phyloP scores from a whole-genome alignment of 1,139 yeast species.

The Arxiozyma heterogenica region DNA sequence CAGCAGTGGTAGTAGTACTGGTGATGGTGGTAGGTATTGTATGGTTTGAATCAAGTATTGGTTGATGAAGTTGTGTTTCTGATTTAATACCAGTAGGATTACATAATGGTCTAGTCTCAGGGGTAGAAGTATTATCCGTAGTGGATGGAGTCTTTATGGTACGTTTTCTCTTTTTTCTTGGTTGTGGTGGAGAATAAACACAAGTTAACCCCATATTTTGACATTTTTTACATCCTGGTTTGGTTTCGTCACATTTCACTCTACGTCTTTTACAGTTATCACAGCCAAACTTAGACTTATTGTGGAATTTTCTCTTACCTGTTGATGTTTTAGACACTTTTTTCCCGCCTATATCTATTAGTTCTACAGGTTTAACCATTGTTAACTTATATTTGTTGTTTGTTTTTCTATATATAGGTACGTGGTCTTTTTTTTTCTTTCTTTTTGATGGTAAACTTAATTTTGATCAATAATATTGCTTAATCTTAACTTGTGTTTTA shows the following conservation, averaged over 20 bases:
- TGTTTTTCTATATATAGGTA: not conserved
- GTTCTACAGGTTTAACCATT: constrained; percentile 15
- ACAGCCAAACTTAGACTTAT: constrained; percentile 82
- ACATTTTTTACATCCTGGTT: constrained; percentile 75
- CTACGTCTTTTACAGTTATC: constrained; percentile 79
- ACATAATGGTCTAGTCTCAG: not conserved
- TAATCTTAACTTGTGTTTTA: too few species aligned
- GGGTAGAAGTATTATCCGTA: not conserved
- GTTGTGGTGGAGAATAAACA: constrained; percentile 38
- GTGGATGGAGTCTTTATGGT: not conserved
- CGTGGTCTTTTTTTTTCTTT: too few species aligned
- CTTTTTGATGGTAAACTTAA: not conserved
- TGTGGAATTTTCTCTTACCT: constrained; percentile 63
- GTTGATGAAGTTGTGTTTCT: not conserved
- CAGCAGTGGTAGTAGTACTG: not conserved
- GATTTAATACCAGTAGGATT: not conserved
- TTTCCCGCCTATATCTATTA: constrained; percentile 32
- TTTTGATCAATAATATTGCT: not conserved
- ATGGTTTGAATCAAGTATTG: not conserved
- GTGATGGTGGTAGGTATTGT: not conserved
- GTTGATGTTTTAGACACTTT: constrained; percentile 35
- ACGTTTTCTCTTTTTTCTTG: constrained; percentile 7
- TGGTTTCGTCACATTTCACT: constrained; percentile 85
- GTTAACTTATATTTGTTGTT: not conserved
- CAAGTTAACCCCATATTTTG: constrained; percentile 68